phyloP scores from a whole-genome alignment of 2,329 filamentous ascomycete genomes.

The Venturia oleaginea region DNA sequence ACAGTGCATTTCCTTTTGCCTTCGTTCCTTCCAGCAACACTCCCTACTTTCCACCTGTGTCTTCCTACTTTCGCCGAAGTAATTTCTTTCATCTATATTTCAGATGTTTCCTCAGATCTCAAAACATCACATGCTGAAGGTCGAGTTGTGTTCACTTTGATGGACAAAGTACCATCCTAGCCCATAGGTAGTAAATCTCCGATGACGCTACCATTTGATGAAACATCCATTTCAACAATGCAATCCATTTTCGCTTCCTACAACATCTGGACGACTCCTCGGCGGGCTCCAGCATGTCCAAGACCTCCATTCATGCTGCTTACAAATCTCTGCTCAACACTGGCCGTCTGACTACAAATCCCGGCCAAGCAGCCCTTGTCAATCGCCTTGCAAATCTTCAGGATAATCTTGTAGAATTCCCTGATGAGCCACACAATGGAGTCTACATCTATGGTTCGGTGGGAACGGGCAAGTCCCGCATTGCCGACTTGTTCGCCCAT shows the following conservation, averaged over 20 bases:
- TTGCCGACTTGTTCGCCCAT: constrained; percentile 97
- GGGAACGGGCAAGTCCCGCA: constrained; percentile 95
- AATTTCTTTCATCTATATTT: no score
- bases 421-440: constrained; percentile 57
- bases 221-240: not conserved
- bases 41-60: not conserved
- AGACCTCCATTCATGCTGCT: constrained; percentile 18
- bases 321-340: constrained; percentile 19
- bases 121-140: not conserved
- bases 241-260: not conserved
- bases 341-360: constrained; percentile 17
- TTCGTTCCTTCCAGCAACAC: not conserved
- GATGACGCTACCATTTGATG: not conserved
- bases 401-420: constrained; percentile 15
- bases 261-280: not conserved
- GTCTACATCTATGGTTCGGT: constrained; percentile 95
- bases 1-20: not conserved
- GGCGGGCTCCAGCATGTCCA: constrained; percentile 8
- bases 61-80: not conserved
- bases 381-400: constrained; percentile 19
- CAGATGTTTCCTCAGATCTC: no score
- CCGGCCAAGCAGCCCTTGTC: constrained; percentile 19
- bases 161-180: not conserved
- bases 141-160: not conserved
- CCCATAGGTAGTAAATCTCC: not conserved